A percentile compares a stretch with the other conserved stretches of the same genome.
Evolutionary conservation across 2,329 filamentous ascomycete species (phyloP).

Genomic region (Ploettnerulaceae sp.): DNA sequence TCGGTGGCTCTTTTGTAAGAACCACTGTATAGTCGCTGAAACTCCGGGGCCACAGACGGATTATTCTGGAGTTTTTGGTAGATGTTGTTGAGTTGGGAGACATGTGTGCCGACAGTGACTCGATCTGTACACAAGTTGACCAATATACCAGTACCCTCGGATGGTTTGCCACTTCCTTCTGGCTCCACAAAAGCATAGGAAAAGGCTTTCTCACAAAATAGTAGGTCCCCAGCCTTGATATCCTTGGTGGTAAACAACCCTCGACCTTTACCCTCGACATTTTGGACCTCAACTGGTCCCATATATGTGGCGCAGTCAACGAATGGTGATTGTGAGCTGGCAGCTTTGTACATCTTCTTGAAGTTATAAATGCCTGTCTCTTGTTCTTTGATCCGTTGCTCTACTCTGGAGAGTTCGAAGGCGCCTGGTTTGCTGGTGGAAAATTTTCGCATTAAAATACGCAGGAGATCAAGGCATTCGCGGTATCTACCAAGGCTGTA

Average conservation of each 20-base stretch:
- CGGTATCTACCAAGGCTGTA: conserved; percentile 6
- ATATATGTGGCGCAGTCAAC: conserved; percentile 46
- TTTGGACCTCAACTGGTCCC: conserved; percentile 39
- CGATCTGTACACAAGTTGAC: conserved; percentile 2
- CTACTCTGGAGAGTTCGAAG: conserved; percentile 1
- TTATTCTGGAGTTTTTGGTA: conserved; percentile 36
- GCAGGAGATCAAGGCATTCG: conserved; percentile 5
- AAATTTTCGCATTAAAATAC: not conserved
- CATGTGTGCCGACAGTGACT: conserved; percentile 7
- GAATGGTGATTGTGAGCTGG: conserved; percentile 33
- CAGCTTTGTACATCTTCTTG: conserved; percentile 36
- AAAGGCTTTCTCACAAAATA: conserved; percentile 54
- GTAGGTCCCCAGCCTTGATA: conserved; percentile 45
- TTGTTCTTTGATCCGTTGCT: conserved; percentile 37
- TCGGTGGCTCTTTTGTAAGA: conserved; percentile 21
- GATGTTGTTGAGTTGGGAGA: conserved; percentile 19
- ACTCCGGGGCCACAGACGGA: conserved; percentile 31
- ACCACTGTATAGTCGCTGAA: conserved; percentile 31
- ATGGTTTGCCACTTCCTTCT: no score
- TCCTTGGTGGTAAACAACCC: conserved; percentile 47
- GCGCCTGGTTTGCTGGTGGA: not conserved
- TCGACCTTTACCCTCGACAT: conserved; percentile 40
- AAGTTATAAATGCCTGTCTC: conserved; percentile 39
- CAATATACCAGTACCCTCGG: not conserved
- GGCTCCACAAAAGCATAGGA: conserved; percentile 11